Percentiles rank a stretch among this genome's conserved stretches.
phyloP scores from a whole-genome alignment of 441 rosid species.

The Jatropha podagrica region DNA sequence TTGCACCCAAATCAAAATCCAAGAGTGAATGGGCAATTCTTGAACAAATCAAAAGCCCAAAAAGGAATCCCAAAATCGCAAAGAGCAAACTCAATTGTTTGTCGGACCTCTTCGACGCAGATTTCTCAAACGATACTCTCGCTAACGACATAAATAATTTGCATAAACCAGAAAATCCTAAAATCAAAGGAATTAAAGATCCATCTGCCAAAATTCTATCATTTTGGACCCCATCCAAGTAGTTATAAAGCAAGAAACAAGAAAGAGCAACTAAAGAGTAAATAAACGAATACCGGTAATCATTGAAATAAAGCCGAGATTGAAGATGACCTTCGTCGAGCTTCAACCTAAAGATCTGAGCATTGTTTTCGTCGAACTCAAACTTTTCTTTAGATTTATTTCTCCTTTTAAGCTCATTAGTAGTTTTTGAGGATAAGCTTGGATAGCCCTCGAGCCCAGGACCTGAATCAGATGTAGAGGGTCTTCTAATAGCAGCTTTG shows the following conservation, averaged over 20 bases:
- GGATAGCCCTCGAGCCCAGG: constrained; percentile 36
- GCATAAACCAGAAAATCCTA: constrained; percentile 43
- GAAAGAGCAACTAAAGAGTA: constrained; percentile 46
- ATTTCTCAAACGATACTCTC: constrained; percentile 63
- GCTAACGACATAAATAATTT: constrained; percentile 49
- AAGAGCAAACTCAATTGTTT: constrained; percentile 54
- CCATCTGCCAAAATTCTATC: constrained; percentile 51
- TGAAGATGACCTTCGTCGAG: constrained; percentile 79
- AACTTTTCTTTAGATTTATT: constrained; percentile 67
- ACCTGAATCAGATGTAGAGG: constrained; percentile 40
- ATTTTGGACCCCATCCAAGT: constrained; percentile 29
- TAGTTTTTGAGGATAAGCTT: constrained; percentile 39
- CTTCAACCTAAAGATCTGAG: constrained; percentile 89
- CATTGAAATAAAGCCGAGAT: constrained; percentile 60
- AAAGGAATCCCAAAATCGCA: constrained; percentile 58
- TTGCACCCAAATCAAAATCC: constrained; percentile 55
- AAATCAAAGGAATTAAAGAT: constrained; percentile 50
- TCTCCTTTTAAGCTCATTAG: constrained; percentile 45
- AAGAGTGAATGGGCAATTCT: constrained; percentile 43
- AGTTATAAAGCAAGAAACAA: constrained; percentile 41
- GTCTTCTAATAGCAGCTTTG: constrained; percentile 71
- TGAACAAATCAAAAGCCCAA: constrained; percentile 51
- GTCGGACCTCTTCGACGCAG: constrained; percentile 84
- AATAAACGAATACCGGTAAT: constrained; percentile 49
- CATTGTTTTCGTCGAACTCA: constrained; percentile 88